A percentile compares a stretch with the other conserved stretches of the same genome.
phyloP scores from a whole-genome alignment of 768 basidiomycete genomes.

The Leccinum sublutescens region DNA sequence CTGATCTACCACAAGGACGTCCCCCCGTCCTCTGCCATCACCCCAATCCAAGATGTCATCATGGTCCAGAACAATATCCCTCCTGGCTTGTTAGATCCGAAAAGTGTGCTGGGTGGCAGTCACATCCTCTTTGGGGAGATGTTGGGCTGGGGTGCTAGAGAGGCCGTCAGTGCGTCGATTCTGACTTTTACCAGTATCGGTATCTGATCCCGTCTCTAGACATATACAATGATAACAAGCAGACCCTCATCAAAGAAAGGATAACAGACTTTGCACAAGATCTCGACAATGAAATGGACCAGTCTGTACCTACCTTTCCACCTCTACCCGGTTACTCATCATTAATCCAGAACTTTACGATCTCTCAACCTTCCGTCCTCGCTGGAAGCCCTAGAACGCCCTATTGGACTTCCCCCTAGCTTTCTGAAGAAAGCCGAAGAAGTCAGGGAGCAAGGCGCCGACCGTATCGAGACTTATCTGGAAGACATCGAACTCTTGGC shows the following conservation, averaged over 20 bases:
- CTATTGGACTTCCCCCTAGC: constrained; percentile 86
- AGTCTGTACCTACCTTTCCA: constrained; percentile 41
- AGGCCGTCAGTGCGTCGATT: constrained; percentile 72
- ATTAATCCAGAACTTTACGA: constrained; percentile 54
- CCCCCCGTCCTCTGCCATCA: constrained; percentile 67
- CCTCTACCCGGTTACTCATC: constrained; percentile 4
- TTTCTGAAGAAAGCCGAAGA: constrained; percentile 83
- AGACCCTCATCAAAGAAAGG: constrained; percentile 65
- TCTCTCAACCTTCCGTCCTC: constrained; percentile 79
- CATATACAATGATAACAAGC: constrained; percentile 83
- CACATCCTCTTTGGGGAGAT: constrained; percentile 71
- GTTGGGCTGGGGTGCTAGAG: constrained; percentile 81
- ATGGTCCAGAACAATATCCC: constrained; percentile 65
- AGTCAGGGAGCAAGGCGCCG: constrained; percentile 77
- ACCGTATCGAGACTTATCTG: constrained; percentile 66
- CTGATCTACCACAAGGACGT: constrained; percentile 91
- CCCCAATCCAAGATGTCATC: constrained; percentile 58
- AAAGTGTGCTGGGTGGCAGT: constrained; percentile 48
- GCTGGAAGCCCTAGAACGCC: constrained; percentile 83
- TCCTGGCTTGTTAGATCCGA: constrained; percentile 56
- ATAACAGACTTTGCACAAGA: constrained; percentile 59
- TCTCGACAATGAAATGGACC: constrained; percentile 57
- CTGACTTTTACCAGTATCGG: not conserved
- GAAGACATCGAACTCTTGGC: constrained; percentile 71
- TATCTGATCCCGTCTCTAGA: constrained; percentile 39